These are phyloP conservation scores for Globisporangium okanoganense DNA, from an alignment of 352 stramenopile genomes.

Conservation along the genomic window DNA sequence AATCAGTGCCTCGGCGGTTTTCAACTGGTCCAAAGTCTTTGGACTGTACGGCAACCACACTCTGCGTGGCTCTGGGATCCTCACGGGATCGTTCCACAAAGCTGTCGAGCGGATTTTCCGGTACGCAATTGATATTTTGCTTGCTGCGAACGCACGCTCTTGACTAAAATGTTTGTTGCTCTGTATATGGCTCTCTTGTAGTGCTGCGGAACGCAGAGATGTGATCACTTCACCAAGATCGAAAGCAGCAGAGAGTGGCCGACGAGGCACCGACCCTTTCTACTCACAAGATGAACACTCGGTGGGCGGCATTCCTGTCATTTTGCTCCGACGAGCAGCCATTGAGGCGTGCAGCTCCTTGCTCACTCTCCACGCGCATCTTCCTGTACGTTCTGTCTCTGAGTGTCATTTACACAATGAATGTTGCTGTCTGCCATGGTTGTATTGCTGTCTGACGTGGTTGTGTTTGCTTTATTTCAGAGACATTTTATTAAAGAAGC, in stretches of 20 bases:
- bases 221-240: conserved; percentile 22
- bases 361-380: conserved; percentile 76
- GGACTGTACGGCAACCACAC: conserved; percentile 80
- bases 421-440: neutral
- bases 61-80: conserved; percentile 66
- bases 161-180: conserved; percentile 3
- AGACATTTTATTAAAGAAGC: conserved; percentile 77
- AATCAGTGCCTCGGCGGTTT: conserved; percentile 74
- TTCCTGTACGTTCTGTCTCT: conserved; percentile 37
- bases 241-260: conserved; percentile 27
- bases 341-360: conserved; percentile 82
- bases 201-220: conserved; percentile 33
- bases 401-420: neutral
- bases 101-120: conserved; percentile 75
- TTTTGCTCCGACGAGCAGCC: conserved; percentile 66
- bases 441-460: neutral
- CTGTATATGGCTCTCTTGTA: neutral
- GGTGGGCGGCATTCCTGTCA: conserved; percentile 67
- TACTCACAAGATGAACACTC: conserved; percentile 59
- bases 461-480: conserved; percentile 21
- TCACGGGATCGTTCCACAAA: conserved; percentile 77
- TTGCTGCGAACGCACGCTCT: neutral
- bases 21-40: conserved; percentile 85
- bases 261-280: conserved; percentile 41
- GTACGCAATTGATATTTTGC: conserved; percentile 19